Evolutionary conservation across 202 grass and related monocot genomes (phyloP), one percentile per base, ranked within the genome.

Genomic region (Panicum hallii): DNA sequence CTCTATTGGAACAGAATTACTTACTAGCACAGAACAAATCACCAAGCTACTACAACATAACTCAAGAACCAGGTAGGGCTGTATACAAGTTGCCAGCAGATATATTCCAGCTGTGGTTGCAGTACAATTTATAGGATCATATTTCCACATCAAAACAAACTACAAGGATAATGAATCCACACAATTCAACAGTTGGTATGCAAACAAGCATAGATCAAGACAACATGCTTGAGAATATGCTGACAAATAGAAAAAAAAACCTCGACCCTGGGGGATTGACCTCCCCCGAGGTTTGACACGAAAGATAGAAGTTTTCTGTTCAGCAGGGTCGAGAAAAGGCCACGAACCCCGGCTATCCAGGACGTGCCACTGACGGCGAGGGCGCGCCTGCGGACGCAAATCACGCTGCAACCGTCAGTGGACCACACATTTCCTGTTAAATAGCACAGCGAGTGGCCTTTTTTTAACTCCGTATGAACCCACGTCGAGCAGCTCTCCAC

Each of bases 121-220:
- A 20, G 49, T 58, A 55, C 9, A 76, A 57, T 69, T 44, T 42
- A 16, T 56, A 44, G 20, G 0, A 79, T 19, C 77, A 66, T 52
- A 65, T 26, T 11, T 44, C 2, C 11, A 63, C 70, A 56, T 64
- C 10, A 49, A 88, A 73, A 74, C 14, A 88, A 68, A 67, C 1
- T 46, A 40, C 65, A 70, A 63, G 38, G 52, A 82, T 12, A 48
- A 26, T 20, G 23, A 63, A 69, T 69, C 4, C 15, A 76, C 14
- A 69, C 14, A 87, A 68, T 61, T 44, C 15, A 47, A 65, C 26
- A 71, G 13, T 13, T 55, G 34, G 19, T 42, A 72, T 64, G 15
- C 6, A 78, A 23, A 74, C 30, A 78, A 47, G 8, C n/a, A 78
- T 83, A 53, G 63, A 67, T 77, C 19, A 69, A 45, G 63, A 58